Evolutionary conservation across 306 rosid genomes (phyloP), one percentile per base, ranked within the genome.

Genomic region (Castanospermum australe): DNA sequence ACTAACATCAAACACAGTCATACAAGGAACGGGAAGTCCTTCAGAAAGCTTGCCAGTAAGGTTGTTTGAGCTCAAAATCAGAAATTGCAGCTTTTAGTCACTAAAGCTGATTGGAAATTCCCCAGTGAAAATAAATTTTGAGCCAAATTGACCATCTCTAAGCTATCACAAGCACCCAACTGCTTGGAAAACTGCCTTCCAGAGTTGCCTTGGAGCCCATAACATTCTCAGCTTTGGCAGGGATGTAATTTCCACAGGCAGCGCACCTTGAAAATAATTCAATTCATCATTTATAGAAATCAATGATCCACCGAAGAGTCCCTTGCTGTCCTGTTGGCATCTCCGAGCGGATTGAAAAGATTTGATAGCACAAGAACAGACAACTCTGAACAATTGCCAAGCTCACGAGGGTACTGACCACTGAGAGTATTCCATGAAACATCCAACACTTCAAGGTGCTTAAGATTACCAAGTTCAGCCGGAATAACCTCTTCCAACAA

Each of bases 191-290:
- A 45, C 42, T 47, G 32, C 88, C 94, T 77, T 92, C 90, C 59
- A 94, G 83, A 54, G 81, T 94, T n/a, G 88, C 93, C 89, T 90
- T 0, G 98, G 97, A 13, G 92, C 93, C 98, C 98, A 94, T 73
- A 94, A 82, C 39, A 94, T 78, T 80, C 81, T 90, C 83, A 94
- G 81, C 66, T 90, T 87, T 0, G 98, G 97, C 71, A 94, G 97
- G 4, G 63, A 1, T 0, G 91, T 67, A 55, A 92, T 62, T 74
- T 85, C 89, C 80, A 11, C 83, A 8, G 98, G 97, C 66, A 94
- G 73, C 0, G 85, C n/a, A 14, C 96, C 98, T 66, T 87, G 89
- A 80, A 90, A 94, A 84, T 79, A 94, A 81, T 94, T 94, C 67
- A 70, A 89, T 38, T 91, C 93, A 18, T 89, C 97, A 57, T 51